These are phyloP conservation scores for Citrus unshiu DNA, from an alignment of 345 rosid species.

Conservation along the genomic window DNA sequence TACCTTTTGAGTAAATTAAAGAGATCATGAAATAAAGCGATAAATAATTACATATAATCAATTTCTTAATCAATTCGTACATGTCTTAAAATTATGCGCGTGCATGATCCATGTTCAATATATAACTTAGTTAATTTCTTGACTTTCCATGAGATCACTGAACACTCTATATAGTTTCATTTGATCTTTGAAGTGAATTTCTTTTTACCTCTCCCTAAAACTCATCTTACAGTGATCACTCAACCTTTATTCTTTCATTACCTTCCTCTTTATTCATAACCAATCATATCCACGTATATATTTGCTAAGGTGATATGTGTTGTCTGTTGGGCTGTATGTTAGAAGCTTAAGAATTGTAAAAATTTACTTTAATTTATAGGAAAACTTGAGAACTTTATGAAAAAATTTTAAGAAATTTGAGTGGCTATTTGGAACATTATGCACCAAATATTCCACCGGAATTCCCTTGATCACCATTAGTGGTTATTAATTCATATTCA, in stretches of 20 bases:
- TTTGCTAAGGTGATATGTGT: background rate
- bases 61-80: background rate
- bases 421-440: too few species aligned
- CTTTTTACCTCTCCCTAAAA: too few species aligned
- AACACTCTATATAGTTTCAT: too few species aligned
- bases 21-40: background rate
- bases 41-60: background rate
- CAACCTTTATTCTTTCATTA: too few species aligned
- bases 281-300: background rate
- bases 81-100: background rate
- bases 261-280: too few species aligned
- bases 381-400: background rate
- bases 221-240: too few species aligned
- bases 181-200: conserved; percentile 9
- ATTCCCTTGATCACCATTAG: conserved; percentile 1
- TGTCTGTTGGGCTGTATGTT: background rate
- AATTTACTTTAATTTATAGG: background rate
- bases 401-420: background rate
- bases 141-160: background rate
- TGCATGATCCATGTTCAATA: background rate
- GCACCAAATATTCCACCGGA: background rate
- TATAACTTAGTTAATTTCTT: background rate
- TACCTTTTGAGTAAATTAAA: conserved; percentile 3
- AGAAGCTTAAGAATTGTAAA: background rate
- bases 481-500: background rate